These are phyloP conservation scores for Giardia duodenalis DNA, from an alignment of 208 protist species.

Conservation along the genomic window DNA sequence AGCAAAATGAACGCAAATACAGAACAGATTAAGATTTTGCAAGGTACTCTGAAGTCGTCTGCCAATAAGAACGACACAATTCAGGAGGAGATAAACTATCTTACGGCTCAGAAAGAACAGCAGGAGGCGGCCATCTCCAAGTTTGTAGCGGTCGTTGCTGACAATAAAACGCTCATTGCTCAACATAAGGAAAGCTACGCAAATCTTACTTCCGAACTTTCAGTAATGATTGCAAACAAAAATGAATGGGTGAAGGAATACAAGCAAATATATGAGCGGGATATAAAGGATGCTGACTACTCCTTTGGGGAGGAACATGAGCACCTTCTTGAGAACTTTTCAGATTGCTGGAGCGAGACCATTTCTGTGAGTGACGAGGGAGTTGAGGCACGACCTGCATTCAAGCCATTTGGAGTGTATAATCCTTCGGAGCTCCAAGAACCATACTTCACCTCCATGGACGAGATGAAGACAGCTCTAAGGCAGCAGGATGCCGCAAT, in stretches of 20 bases:
- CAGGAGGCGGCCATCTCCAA: not conserved
- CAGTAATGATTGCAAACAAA: not conserved
- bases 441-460: not conserved
- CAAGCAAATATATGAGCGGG: not conserved
- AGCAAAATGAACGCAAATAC: not conserved
- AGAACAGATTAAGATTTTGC: not conserved
- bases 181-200: not conserved
- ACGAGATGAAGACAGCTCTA: conserved; percentile 24
- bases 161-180: not conserved
- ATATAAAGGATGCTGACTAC: not conserved
- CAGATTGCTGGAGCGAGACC: conserved; percentile 11
- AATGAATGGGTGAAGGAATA: not conserved
- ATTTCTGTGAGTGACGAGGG: not conserved
- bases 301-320: not conserved
- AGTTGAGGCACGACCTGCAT: not conserved
- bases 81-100: not conserved
- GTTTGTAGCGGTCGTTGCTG: not conserved
- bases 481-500: not conserved
- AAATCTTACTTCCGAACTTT: not conserved
- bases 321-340: conserved; percentile 1
- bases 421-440: conserved; percentile 6
- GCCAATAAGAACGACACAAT: not conserved
- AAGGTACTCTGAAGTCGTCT: not conserved
- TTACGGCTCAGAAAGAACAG: not conserved
- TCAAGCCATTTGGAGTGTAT: not conserved